A percentile compares a stretch with the other conserved stretches of the same genome.
Conservation (phyloP, 1,284 basidiomycete genomes). For the Microbotryum scabiosae region DNA sequence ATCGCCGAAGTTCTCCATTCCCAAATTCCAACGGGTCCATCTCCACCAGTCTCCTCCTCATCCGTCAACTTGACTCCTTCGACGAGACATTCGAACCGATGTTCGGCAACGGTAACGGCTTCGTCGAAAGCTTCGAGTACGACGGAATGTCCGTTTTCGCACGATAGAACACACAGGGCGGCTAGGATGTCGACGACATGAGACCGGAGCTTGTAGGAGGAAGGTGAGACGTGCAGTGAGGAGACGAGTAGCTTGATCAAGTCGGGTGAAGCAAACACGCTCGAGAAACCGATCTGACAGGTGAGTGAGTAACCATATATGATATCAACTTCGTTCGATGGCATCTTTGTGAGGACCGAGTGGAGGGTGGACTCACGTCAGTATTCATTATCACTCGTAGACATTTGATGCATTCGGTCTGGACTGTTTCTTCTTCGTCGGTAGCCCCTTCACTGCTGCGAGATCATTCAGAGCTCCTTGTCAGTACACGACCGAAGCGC, state of each 20-base stretch:
- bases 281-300: conserved; percentile 58
- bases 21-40: conserved; percentile 61
- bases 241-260: conserved; percentile 67
- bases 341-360: background rate
- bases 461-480: background rate
- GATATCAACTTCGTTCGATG: background rate
- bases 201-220: conserved; percentile 58
- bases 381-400: conserved; percentile 75
- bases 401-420: conserved; percentile 69
- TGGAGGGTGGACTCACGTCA: conserved; percentile 49
- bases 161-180: conserved; percentile 67
- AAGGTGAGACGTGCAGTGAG: conserved; percentile 51
- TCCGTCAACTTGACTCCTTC: conserved; percentile 53
- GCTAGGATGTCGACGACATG: conserved; percentile 70
- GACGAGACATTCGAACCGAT: conserved; percentile 69
- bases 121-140: conserved; percentile 73
- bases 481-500: background rate
- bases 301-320: background rate
- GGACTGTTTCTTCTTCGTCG: conserved; percentile 59
- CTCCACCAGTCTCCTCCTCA: conserved; percentile 44
- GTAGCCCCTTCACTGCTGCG: conserved; percentile 47
- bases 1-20: conserved; percentile 68
- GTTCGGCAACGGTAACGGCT: conserved; percentile 58
- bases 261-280: conserved; percentile 56
- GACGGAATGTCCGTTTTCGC: conserved; percentile 59